These are phyloP conservation scores for Aspergillus kassunensis DNA, from an alignment of 495 filamentous ascomycete genomes.

Conservation along the genomic window DNA sequence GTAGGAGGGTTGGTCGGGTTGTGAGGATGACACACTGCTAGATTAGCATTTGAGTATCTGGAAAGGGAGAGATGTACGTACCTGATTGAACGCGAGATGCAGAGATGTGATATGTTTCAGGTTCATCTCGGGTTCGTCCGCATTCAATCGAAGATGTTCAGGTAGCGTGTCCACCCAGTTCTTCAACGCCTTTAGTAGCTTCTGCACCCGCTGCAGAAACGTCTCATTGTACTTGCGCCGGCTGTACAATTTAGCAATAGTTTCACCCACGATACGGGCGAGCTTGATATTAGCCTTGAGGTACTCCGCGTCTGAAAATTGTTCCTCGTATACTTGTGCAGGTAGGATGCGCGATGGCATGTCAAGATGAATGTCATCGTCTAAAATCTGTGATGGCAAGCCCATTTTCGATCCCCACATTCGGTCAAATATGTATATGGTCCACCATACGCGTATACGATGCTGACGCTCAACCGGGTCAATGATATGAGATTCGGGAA, in stretches of 20 bases:
- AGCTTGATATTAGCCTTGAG: constrained; percentile 41
- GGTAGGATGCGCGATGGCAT: constrained; percentile 36
- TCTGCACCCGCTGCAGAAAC: constrained; percentile 41
- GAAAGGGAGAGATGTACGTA: constrained; percentile 6
- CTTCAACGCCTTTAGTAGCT: constrained; percentile 41
- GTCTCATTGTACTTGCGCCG: constrained; percentile 41
- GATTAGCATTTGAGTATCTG: background rate
- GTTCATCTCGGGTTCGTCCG: constrained; percentile 36
- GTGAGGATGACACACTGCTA: constrained; percentile 39
- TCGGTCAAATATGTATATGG: constrained; percentile 46
- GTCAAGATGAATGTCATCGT: constrained; percentile 46
- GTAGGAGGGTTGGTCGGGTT: constrained; percentile 39
- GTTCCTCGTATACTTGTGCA: constrained; percentile 34
- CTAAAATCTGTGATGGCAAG: constrained; percentile 41
- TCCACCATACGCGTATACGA: constrained; percentile 45
- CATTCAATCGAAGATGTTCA: constrained; percentile 36
- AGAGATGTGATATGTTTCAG: constrained; percentile 37
- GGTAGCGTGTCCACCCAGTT: constrained; percentile 44
- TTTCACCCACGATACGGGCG: constrained; percentile 41
- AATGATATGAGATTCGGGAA: constrained; percentile 44
- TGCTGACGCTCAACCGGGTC: constrained; percentile 43
- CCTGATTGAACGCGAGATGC: constrained; percentile 40
- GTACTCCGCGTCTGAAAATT: constrained; percentile 39
- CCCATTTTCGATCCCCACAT: constrained; percentile 48
- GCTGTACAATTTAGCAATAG: constrained; percentile 40